Conservation (phyloP, 768 basidiomycete genomes). For the Lactarius tabidus region DNA sequence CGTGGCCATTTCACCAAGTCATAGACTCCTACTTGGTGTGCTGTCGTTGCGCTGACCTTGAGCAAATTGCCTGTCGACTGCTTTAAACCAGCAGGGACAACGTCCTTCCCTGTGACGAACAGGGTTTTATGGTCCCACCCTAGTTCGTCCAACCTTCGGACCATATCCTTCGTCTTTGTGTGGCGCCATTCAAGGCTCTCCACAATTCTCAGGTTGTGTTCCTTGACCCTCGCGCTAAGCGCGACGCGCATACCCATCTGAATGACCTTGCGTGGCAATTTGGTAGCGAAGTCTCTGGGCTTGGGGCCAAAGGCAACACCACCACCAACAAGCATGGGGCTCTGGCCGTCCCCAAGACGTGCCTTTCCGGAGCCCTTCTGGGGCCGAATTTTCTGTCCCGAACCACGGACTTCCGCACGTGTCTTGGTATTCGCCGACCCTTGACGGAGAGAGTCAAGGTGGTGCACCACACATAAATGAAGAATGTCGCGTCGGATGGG, state of each 20-base stretch:
- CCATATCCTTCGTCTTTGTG: slow-evolving; percentile 66
- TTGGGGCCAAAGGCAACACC: slow-evolving; percentile 90
- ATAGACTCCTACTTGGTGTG: slow-evolving; percentile 70
- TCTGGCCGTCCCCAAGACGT: slow-evolving; percentile 84
- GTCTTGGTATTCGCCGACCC: slow-evolving; percentile 91
- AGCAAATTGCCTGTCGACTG: slow-evolving; percentile 68
- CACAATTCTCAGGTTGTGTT: slow-evolving; percentile 72
- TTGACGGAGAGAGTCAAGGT: slow-evolving; percentile 85
- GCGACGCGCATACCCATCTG: slow-evolving; percentile 92
- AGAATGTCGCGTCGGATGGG: slow-evolving; percentile 90
- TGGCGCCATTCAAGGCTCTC: slow-evolving; percentile 66
- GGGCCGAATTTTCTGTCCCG: slow-evolving; percentile 80
- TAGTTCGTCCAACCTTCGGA: slow-evolving; percentile 55
- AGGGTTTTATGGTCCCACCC: slow-evolving; percentile 65
- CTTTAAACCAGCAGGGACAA: slow-evolving; percentile 50
- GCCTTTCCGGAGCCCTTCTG: slow-evolving; percentile 93
- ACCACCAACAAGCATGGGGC: slow-evolving; percentile 86
- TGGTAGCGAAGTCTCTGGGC: slow-evolving; percentile 87
- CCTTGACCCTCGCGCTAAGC: slow-evolving; percentile 75
- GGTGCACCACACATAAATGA: slow-evolving; percentile 85
- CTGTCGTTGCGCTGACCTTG: slow-evolving; percentile 58
- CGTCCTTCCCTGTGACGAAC: slow-evolving; percentile 64
- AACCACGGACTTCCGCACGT: slow-evolving; percentile 84
- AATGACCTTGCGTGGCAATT: slow-evolving; percentile 88
- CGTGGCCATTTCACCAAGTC: slow-evolving; percentile 82